A percentile compares a stretch with the other conserved stretches of the same genome.
These are phyloP conservation scores for Trichosporon coremiiforme DNA, from an alignment of 1,284 basidiomycete species.

Conservation along the genomic window DNA sequence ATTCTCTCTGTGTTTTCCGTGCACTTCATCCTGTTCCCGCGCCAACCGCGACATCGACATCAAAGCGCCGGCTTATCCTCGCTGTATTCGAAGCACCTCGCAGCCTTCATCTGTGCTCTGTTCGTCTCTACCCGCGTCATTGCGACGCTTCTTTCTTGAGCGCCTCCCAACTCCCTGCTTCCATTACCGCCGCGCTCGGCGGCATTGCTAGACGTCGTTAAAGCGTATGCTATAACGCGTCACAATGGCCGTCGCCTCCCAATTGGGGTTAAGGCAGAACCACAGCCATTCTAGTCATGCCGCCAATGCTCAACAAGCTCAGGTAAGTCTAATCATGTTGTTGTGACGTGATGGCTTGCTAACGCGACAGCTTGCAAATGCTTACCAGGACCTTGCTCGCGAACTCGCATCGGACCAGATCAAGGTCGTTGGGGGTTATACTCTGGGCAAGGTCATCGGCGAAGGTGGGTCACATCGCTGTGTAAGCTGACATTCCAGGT, in stretches of 20 bases:
- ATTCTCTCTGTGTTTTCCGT: not conserved
- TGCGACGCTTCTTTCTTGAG: not conserved
- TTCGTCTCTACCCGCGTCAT: slow-evolving; percentile 7
- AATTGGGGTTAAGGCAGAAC: slow-evolving; percentile 13
- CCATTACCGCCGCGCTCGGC: not conserved
- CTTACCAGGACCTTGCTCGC: slow-evolving; percentile 95
- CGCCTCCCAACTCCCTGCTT: not conserved
- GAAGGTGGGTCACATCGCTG: slow-evolving; percentile 70
- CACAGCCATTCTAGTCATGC: slow-evolving; percentile 15
- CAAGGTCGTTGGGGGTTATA: slow-evolving; percentile 92
- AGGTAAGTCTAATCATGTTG: not conserved
- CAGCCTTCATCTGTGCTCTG: not conserved
- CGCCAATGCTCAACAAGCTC: slow-evolving; percentile 17
- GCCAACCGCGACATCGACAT: not conserved
- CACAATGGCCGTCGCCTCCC: slow-evolving; percentile 17
- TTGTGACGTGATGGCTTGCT: slow-evolving; percentile 4
- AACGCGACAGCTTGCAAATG: slow-evolving; percentile 71
- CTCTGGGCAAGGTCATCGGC: slow-evolving; percentile 90
- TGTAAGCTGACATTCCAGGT: slow-evolving; percentile 59
- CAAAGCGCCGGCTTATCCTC: not conserved
- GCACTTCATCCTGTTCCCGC: not conserved
- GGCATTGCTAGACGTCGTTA: slow-evolving; percentile 16
- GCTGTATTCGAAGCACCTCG: not conserved
- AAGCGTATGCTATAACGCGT: slow-evolving; percentile 18
- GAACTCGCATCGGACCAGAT: slow-evolving; percentile 87